Percentiles rank a stretch among this genome's conserved stretches.
Conservation (phyloP, 495 filamentous ascomycete genomes). For the Penicillium longicatenatum region DNA sequence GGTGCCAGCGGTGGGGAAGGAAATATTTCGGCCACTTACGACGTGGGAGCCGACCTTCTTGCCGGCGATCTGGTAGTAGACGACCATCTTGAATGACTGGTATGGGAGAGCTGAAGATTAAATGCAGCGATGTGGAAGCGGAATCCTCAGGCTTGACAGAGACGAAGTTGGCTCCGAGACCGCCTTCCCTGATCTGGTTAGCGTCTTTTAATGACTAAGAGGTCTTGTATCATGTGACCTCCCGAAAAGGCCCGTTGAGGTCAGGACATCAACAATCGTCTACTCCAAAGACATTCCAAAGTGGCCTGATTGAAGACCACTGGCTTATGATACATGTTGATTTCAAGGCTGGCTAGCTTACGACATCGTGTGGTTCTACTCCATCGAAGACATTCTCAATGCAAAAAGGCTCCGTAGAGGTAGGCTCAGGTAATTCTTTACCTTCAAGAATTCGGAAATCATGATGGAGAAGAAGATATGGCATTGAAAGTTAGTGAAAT, state of each 20-base stretch:
- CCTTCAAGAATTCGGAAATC: no score
- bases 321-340: no score
- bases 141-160: conserved; percentile 27
- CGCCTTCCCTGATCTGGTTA: conserved; percentile 32
- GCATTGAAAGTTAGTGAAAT: no score
- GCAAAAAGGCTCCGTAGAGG: no score
- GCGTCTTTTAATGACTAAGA: conserved; percentile 24
- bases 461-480: no score
- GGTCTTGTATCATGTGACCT: conserved; percentile 28
- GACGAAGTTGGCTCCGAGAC: conserved; percentile 30
- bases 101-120: conserved; percentile 38
- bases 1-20: conserved; percentile 3
- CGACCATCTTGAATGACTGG: conserved; percentile 72
- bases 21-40: conserved; percentile 59
- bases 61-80: conserved; percentile 82
- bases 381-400: no score
- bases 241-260: conserved; percentile 25
- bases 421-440: no score
- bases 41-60: conserved; percentile 90
- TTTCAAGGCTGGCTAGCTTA: no score
- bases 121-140: conserved; percentile 38
- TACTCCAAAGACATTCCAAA: not conserved
- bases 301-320: not conserved
- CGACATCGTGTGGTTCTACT: no score
- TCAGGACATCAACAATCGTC: conserved; percentile 4